Evolutionary conservation across 1,284 basidiomycete species (phyloP).

Genomic region (Ganoderma multipileum): DNA sequence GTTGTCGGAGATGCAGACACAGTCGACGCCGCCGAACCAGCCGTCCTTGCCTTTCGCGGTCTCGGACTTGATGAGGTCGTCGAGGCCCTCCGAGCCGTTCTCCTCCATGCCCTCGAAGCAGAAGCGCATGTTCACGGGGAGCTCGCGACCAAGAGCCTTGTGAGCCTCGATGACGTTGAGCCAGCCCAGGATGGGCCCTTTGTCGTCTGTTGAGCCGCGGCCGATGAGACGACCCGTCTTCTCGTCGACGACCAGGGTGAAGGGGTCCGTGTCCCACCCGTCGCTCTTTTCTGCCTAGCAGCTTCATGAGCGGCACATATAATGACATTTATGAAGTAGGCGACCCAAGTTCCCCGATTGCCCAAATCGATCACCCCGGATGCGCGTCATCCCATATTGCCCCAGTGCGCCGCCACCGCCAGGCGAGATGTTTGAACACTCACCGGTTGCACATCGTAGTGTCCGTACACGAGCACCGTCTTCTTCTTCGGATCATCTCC

Average conservation of each 20-base stretch:
- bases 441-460: conserved; percentile 88
- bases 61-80: conserved; percentile 88
- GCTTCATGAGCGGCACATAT: not conserved
- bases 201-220: conserved; percentile 93
- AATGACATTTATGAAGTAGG: not conserved
- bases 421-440: conserved; percentile 35
- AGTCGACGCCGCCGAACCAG: conserved; percentile 93
- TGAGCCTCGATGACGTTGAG: conserved; percentile 95
- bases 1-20: conserved; percentile 95
- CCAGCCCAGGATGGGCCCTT: conserved; percentile 94
- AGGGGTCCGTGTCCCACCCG: conserved; percentile 94
- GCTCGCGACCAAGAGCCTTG: conserved; percentile 69
- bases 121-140: conserved; percentile 95
- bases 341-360: not conserved
- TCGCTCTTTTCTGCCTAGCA: conserved; percentile 74
- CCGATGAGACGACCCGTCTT: conserved; percentile 83
- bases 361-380: not conserved
- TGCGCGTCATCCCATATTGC: not conserved
- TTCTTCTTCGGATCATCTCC: conserved; percentile 89
- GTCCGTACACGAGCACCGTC: conserved; percentile 92
- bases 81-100: conserved; percentile 91
- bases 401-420: not conserved
- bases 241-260: conserved; percentile 76
- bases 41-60: conserved; percentile 67
- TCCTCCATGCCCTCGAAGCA: conserved; percentile 99